Percentiles rank a stretch among this genome's conserved stretches.
Evolutionary conservation across 2,329 filamentous ascomycete genomes (phyloP).

Genomic region (Apiospora saccharicola): DNA sequence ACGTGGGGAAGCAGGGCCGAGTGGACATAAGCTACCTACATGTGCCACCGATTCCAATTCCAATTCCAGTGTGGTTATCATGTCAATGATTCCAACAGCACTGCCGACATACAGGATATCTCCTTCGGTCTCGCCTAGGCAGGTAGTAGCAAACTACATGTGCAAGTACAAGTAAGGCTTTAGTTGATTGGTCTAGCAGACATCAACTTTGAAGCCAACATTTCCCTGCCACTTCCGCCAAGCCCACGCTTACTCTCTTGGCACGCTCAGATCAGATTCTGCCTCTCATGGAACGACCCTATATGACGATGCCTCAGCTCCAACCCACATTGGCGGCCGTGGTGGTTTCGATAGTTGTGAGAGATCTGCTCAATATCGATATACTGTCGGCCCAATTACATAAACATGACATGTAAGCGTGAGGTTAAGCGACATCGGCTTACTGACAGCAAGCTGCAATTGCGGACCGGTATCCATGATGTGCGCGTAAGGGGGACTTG

Average conservation of each 20-base stretch:
- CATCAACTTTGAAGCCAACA: not conserved
- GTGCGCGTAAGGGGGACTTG: not conserved
- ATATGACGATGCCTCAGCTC: too few species aligned
- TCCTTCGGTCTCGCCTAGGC: not conserved
- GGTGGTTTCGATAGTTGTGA: not conserved
- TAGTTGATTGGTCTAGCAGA: not conserved
- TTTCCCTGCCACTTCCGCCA: not conserved
- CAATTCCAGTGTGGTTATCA: not conserved
- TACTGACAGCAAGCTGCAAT: not conserved
- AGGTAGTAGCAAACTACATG: not conserved
- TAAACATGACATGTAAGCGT: not conserved
- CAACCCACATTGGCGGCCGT: not conserved
- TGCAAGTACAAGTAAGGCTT: not conserved
- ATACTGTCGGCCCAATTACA: not conserved
- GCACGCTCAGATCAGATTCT: not conserved
- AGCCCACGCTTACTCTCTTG: not conserved
- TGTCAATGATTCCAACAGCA: not conserved
- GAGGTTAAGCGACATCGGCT: not conserved
- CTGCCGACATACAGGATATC: not conserved
- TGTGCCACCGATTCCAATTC: not conserved
- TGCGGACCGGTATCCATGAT: not conserved
- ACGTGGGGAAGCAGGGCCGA: constrained; percentile 4
- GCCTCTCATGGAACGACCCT: too few species aligned
- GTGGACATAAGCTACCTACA: not conserved
- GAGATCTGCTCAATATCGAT: not conserved